Evolutionary conservation across 306 rosid species (phyloP).

Genomic region (Castanea crenata): DNA sequence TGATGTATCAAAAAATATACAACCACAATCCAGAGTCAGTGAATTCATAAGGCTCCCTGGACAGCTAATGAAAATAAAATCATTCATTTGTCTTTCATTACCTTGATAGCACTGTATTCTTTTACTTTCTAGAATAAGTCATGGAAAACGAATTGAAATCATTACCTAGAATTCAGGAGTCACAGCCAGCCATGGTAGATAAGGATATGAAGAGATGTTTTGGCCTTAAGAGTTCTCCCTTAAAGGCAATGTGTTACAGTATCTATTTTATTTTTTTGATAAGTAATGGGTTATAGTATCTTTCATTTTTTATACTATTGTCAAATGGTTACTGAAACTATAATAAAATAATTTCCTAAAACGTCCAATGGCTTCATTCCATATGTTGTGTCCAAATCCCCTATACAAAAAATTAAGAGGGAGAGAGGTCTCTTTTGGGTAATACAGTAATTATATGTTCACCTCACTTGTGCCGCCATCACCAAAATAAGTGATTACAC

Average conservation of each 20-base stretch:
- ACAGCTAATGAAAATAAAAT: slow-evolving; percentile 3
- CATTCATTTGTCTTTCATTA: not conserved
- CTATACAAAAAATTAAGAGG: slow-evolving; percentile 2
- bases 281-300: not conserved
- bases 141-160: not conserved
- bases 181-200: not conserved
- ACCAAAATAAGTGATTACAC: slow-evolving; percentile 78
- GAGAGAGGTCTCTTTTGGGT: not conserved
- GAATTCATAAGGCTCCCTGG: slow-evolving; percentile 1
- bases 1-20: slow-evolving; percentile 12
- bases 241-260: not conserved
- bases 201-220: slow-evolving; percentile 1
- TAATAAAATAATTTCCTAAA: not conserved
- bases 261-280: not conserved
- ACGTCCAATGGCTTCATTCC: not conserved
- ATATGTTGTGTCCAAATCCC: not conserved
- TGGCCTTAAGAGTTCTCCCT: not conserved
- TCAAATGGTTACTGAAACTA: not conserved
- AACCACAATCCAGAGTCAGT: not conserved
- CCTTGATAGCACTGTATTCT: not conserved
- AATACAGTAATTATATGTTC: slow-evolving; percentile 11
- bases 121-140: not conserved
- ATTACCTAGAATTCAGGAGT: not conserved
- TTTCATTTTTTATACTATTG: no score
- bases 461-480: slow-evolving; percentile 99